These are phyloP conservation scores for Sonneratia alba DNA, from an alignment of 345 rosid species.

Conservation along the genomic window DNA sequence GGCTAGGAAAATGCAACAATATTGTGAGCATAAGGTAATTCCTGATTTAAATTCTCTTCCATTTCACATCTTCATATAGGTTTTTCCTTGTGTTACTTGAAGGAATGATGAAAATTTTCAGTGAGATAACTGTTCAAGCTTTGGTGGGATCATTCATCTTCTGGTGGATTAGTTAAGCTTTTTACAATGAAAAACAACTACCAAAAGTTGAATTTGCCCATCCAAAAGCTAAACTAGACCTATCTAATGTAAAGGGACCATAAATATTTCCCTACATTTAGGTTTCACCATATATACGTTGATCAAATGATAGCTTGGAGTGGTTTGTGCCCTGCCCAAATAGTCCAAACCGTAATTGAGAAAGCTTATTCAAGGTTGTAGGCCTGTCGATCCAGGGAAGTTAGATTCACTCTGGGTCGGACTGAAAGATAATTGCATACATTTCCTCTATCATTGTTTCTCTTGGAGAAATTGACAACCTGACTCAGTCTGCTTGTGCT, in stretches of 20 bases:
- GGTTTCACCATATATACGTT: not conserved
- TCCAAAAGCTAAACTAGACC: not conserved
- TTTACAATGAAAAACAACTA: not conserved
- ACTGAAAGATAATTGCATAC: too few relatives aligned
- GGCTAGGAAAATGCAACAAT: constrained; percentile 80
- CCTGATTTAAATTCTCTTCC: not conserved
- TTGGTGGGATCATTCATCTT: not conserved
- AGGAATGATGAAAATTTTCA: not conserved
- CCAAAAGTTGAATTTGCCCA: not conserved
- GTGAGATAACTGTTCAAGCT: not conserved
- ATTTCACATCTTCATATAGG: not conserved
- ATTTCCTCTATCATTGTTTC: too few relatives aligned
- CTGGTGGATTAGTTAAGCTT: too few relatives aligned
- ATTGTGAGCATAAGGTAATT: constrained; percentile 77
- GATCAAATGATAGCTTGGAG: not conserved
- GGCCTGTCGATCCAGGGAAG: too few relatives aligned
- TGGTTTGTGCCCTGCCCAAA: too few relatives aligned
- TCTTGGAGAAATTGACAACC: too few relatives aligned
- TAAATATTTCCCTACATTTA: not conserved
- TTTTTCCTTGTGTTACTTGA: not conserved
- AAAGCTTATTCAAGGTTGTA: too few relatives aligned
- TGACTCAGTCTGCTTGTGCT: too few relatives aligned
- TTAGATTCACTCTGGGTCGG: too few relatives aligned
- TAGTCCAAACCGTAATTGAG: too few relatives aligned
- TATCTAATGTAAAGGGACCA: not conserved